These are phyloP conservation scores for Scheffersomyces stambukii DNA, from an alignment of 1,139 yeast genomes.

Conservation along the genomic window DNA sequence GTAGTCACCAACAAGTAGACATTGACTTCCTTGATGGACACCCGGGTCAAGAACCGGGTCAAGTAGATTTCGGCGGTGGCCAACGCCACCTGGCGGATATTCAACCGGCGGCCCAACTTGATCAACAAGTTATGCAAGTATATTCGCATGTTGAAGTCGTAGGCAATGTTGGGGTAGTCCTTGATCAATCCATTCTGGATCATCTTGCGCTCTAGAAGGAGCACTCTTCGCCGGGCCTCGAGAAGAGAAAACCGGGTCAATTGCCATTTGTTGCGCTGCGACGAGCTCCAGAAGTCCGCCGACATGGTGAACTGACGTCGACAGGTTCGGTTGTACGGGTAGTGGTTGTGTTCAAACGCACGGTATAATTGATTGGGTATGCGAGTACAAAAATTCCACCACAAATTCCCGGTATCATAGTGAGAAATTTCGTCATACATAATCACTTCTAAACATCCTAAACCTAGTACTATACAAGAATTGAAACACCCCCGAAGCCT, in stretches of 20 bases:
- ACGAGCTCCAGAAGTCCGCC: conserved; percentile 46
- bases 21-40: conserved; percentile 76
- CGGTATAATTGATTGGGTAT: too few species aligned
- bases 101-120: conserved; percentile 73
- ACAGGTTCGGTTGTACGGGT: neutral
- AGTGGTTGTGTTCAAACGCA: too few species aligned
- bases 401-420: neutral
- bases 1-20: conserved; percentile 78
- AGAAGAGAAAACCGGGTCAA: conserved; percentile 35
- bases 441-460: too few species aligned
- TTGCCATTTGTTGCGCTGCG: conserved; percentile 44
- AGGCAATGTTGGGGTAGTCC: conserved; percentile 42
- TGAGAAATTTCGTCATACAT: too few species aligned
- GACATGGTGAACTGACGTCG: conserved; percentile 25
- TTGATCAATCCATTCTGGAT: conserved; percentile 44
- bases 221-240: conserved; percentile 36
- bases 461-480: too few species aligned
- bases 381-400: too few species aligned
- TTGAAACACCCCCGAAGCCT: too few species aligned
- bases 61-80: conserved; percentile 88
- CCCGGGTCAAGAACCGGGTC: conserved; percentile 67
- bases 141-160: conserved; percentile 62
- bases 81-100: conserved; percentile 74
- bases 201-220: conserved; percentile 42
- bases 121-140: conserved; percentile 66